Evolutionary conservation across 179 eudicot genomes (phyloP).

Genomic region (Corrigiola litoralis): DNA sequence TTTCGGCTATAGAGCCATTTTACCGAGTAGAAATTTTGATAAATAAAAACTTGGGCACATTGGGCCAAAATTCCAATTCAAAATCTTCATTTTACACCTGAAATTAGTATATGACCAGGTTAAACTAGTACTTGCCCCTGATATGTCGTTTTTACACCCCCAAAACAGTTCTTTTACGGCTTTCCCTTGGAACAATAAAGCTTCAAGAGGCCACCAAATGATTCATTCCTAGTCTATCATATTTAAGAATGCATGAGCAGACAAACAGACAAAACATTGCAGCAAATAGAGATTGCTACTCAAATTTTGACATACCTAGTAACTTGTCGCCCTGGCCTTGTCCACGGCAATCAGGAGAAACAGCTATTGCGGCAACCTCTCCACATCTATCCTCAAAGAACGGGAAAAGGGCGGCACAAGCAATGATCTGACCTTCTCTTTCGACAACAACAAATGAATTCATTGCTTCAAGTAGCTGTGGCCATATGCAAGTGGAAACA

Average conservation of each 20-base stretch:
- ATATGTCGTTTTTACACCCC: too few species aligned
- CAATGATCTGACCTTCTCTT: slow-evolving; percentile 94
- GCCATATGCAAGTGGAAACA: slow-evolving; percentile 15
- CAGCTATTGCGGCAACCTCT: slow-evolving; percentile 95
- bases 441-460: slow-evolving; percentile 75
- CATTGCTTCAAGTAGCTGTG: slow-evolving; percentile 58
- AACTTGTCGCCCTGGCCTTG: slow-evolving; percentile 98
- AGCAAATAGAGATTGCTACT: slow-evolving; percentile 6
- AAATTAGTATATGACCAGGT: too few species aligned
- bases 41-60: too few species aligned
- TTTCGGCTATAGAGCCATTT: too few species aligned
- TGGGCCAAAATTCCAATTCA: too few species aligned
- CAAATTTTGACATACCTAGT: slow-evolving; percentile 46
- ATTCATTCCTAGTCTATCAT: neutral
- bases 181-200: too few species aligned
- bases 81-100: too few species aligned
- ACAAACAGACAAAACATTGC: neutral
- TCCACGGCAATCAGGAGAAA: slow-evolving; percentile 92
- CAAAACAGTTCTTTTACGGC: too few species aligned
- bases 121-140: too few species aligned
- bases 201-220: too few species aligned
- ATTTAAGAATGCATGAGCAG: neutral
- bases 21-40: too few species aligned
- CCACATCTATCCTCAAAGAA: slow-evolving; percentile 76
- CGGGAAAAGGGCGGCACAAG: slow-evolving; percentile 91